Evolutionary conservation across 23 red algal genomes (phyloP), one percentile per base, ranked within the genome.

Genomic region (Rhodosorus marinus): DNA sequence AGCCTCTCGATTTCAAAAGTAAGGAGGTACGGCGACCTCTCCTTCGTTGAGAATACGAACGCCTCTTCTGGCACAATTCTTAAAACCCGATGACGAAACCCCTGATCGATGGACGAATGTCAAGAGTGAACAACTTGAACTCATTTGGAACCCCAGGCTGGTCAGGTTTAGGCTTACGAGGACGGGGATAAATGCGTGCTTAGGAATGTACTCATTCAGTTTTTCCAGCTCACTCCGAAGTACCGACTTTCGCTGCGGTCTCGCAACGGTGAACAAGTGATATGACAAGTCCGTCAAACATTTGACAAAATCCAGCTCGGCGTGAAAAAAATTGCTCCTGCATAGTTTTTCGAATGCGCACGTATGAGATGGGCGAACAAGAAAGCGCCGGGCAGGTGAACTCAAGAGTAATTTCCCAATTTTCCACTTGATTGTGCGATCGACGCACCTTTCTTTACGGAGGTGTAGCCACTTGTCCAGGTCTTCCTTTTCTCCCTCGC

Each of bases 241-340:
- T 5, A 81, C 79, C 7, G 74, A 54, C 34, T 66, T 51, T 34
- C 90, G 72, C 29, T 55, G 42, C 15, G 71, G 74, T 5, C 63
- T 35, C 29, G 66, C 60, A 15, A 92, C 48, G 8, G 64, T 67
- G 24, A 80, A 81, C 23, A 92, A 61, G 3, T 64, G 52, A 21
- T 71, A 53, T 4, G 83, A 92, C 49, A 92, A 81, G 64, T 92
- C 72, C 0, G 83, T 92, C 20, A 98, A 63, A 30, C 76, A 79
- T 66, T 82, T 83, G 65, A 80, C 67, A 66, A 98, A 86, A 55
- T 98, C 90, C 8, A 98, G 51, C 55, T 98, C 62, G 8, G 90
- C 90, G 59, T 98, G 90, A 70, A 98, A 98, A 4, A 98, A 35
- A 26, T 49, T 98, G 40, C 4, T 76, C 73, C 55, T 78, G 66